These are phyloP conservation scores for Colletotrichum filicis DNA, from an alignment of 2,329 filamentous ascomycete genomes.

Conservation along the genomic window DNA sequence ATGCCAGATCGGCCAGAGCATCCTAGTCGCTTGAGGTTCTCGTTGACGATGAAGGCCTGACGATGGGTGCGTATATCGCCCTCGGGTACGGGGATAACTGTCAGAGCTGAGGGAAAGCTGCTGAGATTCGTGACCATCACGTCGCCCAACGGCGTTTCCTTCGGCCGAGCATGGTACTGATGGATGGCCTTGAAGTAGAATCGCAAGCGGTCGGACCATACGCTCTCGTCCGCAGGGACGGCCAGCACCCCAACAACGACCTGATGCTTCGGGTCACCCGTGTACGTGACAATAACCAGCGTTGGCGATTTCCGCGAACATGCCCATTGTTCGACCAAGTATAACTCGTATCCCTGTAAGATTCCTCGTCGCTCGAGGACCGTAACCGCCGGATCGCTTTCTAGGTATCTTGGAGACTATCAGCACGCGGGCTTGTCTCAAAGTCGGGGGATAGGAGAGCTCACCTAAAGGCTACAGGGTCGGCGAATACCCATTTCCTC, in stretches of 20 bases:
- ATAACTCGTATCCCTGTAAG: conserved; percentile 88
- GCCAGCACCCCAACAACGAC: conserved; percentile 84
- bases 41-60: conserved; percentile 91
- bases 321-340: conserved; percentile 97
- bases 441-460: conserved; percentile 21
- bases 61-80: conserved; percentile 86
- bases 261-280: conserved; percentile 82
- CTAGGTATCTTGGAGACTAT: conserved; percentile 71
- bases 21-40: conserved; percentile 89
- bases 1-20: conserved; percentile 92
- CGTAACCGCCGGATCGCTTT: conserved; percentile 82
- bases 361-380: conserved; percentile 78
- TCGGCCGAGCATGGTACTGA: conserved; percentile 85
- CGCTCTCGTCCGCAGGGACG: conserved; percentile 81
- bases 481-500: conserved; percentile 66
- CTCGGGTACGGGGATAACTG: conserved; percentile 89
- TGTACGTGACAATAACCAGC: conserved; percentile 92
- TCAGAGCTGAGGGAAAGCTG: conserved; percentile 90
- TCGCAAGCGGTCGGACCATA: conserved; percentile 83
- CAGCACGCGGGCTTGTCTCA: background rate
- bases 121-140: conserved; percentile 95
- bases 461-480: conserved; percentile 67
- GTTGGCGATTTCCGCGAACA: conserved; percentile 92
- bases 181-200: conserved; percentile 89
- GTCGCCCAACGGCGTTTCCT: conserved; percentile 83